phyloP scores from a whole-genome alignment of 2,329 filamentous ascomycete genomes.

The Fusarium decemcellulare region DNA sequence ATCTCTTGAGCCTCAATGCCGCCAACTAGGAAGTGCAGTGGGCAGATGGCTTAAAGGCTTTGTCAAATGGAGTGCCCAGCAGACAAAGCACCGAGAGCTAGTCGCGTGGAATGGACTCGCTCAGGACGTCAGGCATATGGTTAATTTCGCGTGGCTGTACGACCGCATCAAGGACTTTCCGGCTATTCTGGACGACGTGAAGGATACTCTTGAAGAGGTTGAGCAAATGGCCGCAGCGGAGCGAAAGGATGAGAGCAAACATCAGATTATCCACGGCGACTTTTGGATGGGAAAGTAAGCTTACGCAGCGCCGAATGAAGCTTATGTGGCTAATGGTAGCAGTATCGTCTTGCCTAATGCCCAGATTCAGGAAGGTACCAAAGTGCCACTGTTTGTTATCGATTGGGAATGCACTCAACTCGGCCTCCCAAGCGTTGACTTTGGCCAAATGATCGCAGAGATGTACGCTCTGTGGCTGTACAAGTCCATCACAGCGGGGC shows the following conservation, averaged over 20 bases:
- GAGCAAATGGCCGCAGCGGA: conserved; percentile 11
- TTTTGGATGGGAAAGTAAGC: conserved; percentile 18
- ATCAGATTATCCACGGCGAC: conserved; percentile 18
- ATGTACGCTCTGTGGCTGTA: conserved; percentile 20
- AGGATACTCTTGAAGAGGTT: conserved; percentile 5
- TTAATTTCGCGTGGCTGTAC: conserved; percentile 9
- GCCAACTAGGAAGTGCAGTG: conserved; percentile 10
- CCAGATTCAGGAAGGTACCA: neutral
- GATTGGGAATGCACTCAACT: conserved; percentile 11
- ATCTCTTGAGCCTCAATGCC: neutral
- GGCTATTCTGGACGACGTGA: neutral
- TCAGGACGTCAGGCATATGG: conserved; percentile 9
- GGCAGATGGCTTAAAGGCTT: conserved; percentile 17
- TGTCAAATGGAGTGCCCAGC: neutral
- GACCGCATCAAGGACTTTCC: conserved; percentile 4
- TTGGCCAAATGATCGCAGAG: conserved; percentile 19
- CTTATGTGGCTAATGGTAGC: neutral
- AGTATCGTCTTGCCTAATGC: conserved; percentile 5
- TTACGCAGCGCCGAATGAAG: rapidly evolving
- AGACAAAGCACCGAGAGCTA: neutral
- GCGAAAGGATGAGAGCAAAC: neutral
- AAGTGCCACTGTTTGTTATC: neutral
- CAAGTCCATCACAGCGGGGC: neutral
- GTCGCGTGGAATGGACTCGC: neutral
- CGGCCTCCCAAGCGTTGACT: neutral